Percentiles rank a stretch among this genome's conserved stretches.
Conservation (phyloP, 2,329 filamentous ascomycete genomes). For the Sphaerulina populicola region DNA sequence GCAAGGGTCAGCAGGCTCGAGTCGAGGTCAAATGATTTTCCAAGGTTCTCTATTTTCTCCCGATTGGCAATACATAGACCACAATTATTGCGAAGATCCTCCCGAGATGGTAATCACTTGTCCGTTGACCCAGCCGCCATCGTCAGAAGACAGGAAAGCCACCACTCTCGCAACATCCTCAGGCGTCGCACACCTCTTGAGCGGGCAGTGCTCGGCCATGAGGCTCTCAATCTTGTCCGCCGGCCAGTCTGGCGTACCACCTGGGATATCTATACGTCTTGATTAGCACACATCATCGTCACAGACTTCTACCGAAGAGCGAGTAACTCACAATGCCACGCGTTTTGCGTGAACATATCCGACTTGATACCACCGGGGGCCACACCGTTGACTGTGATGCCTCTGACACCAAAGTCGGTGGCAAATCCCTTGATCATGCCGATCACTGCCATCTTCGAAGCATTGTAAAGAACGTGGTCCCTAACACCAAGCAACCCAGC, state of each 20-base stretch:
- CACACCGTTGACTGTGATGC: conserved; percentile 64
- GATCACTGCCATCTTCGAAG: conserved; percentile 63
- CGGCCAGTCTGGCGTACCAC: conserved; percentile 42
- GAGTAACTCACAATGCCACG: conserved; percentile 22
- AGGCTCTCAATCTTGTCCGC: conserved; percentile 44
- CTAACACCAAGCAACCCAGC: conserved; percentile 58
- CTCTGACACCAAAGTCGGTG: conserved; percentile 59
- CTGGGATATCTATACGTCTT: conserved; percentile 35
- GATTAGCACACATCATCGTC: not conserved
- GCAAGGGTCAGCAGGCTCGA: not conserved
- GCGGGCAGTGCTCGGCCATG: conserved; percentile 45
- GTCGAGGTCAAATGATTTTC: not conserved
- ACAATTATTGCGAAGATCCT: conserved; percentile 34
- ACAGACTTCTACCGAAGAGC: not conserved
- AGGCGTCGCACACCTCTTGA: conserved; percentile 43
- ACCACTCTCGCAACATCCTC: conserved; percentile 38
- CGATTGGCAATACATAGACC: not conserved
- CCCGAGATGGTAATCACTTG: conserved; percentile 40
- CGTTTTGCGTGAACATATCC: conserved; percentile 59
- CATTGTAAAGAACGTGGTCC: conserved; percentile 64
- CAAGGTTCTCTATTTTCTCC: too few species aligned
- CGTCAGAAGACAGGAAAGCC: conserved; percentile 34
- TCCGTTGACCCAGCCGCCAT: conserved; percentile 37
- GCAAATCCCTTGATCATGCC: conserved; percentile 64
- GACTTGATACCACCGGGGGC: conserved; percentile 66